A percentile compares a stretch with the other conserved stretches of the same genome.
phyloP scores from a whole-genome alignment of 192 early-diverging fungal genomes.

The Backusella circina region DNA sequence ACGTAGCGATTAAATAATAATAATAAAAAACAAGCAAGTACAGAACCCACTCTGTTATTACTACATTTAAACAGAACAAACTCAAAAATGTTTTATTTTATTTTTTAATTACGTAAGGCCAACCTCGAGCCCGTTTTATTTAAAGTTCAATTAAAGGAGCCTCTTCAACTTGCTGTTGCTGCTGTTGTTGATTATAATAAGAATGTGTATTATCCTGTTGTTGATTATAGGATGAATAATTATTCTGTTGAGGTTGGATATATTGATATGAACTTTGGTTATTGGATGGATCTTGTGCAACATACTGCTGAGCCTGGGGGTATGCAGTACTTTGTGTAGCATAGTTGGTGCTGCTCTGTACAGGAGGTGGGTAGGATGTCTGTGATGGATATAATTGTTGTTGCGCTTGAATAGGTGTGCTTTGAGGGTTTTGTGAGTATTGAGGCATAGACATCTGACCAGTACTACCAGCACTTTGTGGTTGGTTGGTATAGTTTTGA shows the following conservation, averaged over 20 bases:
- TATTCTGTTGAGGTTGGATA: neutral
- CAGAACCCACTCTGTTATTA: no score
- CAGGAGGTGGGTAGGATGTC: neutral
- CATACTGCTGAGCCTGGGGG: constrained; percentile 6
- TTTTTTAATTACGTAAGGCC: no score
- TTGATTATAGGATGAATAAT: neutral
- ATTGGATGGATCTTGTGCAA: constrained; percentile 10
- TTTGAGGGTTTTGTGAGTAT: neutral
- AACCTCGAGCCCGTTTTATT: neutral
- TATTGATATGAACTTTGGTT: neutral
- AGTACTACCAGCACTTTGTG: neutral
- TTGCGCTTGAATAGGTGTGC: neutral
- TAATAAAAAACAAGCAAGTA: no score
- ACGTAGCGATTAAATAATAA: no score
- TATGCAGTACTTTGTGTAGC: neutral
- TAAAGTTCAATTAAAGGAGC: constrained; percentile 30
- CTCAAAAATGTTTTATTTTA: no score
- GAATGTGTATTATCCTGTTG: neutral
- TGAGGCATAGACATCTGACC: neutral
- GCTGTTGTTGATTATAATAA: constrained; percentile 5
- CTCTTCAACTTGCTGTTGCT: constrained; percentile 21
- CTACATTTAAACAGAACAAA: no score
- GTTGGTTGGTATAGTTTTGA: neutral
- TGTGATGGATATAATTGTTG: neutral
- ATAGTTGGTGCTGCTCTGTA: no score